phyloP scores from a whole-genome alignment of 148 eudicot species.

The Chenopodium berlandieri region DNA sequence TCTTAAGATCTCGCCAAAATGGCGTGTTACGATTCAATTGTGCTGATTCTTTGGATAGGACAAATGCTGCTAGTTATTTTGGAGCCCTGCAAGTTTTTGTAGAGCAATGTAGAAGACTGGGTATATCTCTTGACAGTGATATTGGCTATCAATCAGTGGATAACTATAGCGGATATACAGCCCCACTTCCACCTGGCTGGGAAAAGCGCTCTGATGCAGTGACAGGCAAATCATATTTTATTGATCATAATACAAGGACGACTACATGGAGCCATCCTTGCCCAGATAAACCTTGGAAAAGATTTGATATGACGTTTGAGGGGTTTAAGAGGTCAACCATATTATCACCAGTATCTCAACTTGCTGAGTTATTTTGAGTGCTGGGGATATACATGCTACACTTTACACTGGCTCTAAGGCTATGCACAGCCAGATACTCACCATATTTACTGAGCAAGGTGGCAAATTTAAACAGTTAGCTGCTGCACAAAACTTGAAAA shows the following conservation, averaged over 20 bases:
- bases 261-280: slow-evolving; percentile 99
- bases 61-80: slow-evolving; percentile 98
- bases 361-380: slow-evolving; percentile 84
- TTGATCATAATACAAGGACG: slow-evolving; percentile 96
- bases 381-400: slow-evolving; percentile 98
- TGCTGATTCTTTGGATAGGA: slow-evolving; percentile 96
- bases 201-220: slow-evolving; percentile 95
- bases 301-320: slow-evolving; percentile 97
- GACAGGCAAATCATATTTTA: slow-evolving; percentile 87
- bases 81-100: slow-evolving; percentile 91
- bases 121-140: slow-evolving; percentile 97
- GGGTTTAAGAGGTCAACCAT: slow-evolving; percentile 94
- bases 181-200: slow-evolving; percentile 99
- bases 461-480: slow-evolving; percentile 95
- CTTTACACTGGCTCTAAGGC: slow-evolving; percentile 98
- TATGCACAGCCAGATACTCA: slow-evolving; percentile 98
- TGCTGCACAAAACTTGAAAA: slow-evolving; percentile 94
- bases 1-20: slow-evolving; percentile 88
- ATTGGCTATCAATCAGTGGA: slow-evolving; percentile 58
- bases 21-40: slow-evolving; percentile 95
- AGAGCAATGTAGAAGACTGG: slow-evolving; percentile 93
- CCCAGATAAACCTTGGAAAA: slow-evolving; percentile 98
- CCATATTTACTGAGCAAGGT: slow-evolving; percentile 84
- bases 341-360: slow-evolving; percentile 73
- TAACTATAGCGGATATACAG: slow-evolving; percentile 72